These are phyloP conservation scores for Blastobotrys proliferans DNA, from an alignment of 1,139 yeast species.

Conservation along the genomic window DNA sequence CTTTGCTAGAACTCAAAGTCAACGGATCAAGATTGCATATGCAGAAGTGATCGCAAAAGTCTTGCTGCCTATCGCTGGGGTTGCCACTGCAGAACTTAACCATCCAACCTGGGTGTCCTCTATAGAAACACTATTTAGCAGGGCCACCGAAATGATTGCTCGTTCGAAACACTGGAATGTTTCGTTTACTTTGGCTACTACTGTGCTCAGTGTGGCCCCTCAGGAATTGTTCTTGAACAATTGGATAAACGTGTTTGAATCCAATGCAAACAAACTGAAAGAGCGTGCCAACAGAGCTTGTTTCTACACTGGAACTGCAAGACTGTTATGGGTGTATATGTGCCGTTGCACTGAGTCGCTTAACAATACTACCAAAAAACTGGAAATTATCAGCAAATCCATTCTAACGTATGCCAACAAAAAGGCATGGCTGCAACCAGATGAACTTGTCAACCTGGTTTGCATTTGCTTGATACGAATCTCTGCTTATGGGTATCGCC, in stretches of 20 bases:
- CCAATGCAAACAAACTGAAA: conserved; percentile 38
- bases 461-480: conserved; percentile 68
- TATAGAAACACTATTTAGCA: conserved; percentile 54
- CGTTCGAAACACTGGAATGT: conserved; percentile 67
- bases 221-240: conserved; percentile 66
- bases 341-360: conserved; percentile 84
- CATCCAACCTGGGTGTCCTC: conserved; percentile 95
- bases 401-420: conserved; percentile 48
- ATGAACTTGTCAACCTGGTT: conserved; percentile 57
- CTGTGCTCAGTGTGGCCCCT: conserved; percentile 77
- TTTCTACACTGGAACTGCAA: conserved; percentile 60
- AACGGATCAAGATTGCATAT: conserved; percentile 63
- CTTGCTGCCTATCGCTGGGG: conserved; percentile 76
- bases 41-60: conserved; percentile 77
- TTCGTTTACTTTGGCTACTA: conserved; percentile 65
- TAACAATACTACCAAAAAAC: conserved; percentile 73
- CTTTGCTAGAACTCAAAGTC: conserved; percentile 60
- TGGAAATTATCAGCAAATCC: conserved; percentile 53
- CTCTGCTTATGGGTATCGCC: conserved; percentile 75
- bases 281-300: conserved; percentile 45
- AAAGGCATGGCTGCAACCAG: conserved; percentile 64
- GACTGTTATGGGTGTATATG: conserved; percentile 85
- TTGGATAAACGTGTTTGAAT: conserved; percentile 71
- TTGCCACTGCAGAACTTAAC: conserved; percentile 88
- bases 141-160: conserved; percentile 43